phyloP scores from a whole-genome alignment of 129 eudicot genomes.

The Flaveria brownii region DNA sequence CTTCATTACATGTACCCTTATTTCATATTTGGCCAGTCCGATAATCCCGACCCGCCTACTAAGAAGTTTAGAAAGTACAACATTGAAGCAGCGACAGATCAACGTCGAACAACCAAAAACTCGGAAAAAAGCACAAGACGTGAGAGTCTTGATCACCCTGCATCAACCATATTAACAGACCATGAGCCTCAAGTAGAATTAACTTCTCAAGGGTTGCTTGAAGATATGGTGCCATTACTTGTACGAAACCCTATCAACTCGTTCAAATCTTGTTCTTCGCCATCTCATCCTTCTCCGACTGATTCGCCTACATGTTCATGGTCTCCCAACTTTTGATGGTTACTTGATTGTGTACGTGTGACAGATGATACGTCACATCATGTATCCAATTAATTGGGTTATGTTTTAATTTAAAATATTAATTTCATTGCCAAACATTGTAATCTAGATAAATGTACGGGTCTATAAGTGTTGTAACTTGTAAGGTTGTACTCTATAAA shows the following conservation, averaged over 20 bases:
- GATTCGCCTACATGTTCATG: constrained; percentile 54
- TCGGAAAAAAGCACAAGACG: constrained; percentile 11
- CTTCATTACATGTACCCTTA: constrained; percentile 80
- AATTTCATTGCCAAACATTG: background rate
- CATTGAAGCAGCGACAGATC: background rate
- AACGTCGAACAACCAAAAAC: constrained; percentile 13
- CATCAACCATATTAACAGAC: constrained; percentile 17
- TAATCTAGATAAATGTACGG: background rate
- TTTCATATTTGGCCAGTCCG: constrained; percentile 36
- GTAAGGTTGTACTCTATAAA: background rate
- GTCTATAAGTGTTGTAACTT: background rate
- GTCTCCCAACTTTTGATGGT: constrained; percentile 44
- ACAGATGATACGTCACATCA: constrained; percentile 5
- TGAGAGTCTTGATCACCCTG: constrained; percentile 1
- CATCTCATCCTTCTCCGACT: constrained; percentile 50
- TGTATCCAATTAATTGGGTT: constrained; percentile 5
- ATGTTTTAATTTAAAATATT: background rate
- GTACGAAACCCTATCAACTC: constrained; percentile 51
- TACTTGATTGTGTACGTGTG: constrained; percentile 11
- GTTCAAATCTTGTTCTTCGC: constrained; percentile 48
- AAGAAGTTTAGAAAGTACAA: constrained; percentile 43
- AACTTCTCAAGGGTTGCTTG: constrained; percentile 69
- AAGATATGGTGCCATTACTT: constrained; percentile 75
- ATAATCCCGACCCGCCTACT: constrained; percentile 22
- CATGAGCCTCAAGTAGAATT: constrained; percentile 12